Evolutionary conservation across 148 eudicot genomes (phyloP), one percentile per base, ranked within the genome.

Genomic region (Diospyros kaki): DNA sequence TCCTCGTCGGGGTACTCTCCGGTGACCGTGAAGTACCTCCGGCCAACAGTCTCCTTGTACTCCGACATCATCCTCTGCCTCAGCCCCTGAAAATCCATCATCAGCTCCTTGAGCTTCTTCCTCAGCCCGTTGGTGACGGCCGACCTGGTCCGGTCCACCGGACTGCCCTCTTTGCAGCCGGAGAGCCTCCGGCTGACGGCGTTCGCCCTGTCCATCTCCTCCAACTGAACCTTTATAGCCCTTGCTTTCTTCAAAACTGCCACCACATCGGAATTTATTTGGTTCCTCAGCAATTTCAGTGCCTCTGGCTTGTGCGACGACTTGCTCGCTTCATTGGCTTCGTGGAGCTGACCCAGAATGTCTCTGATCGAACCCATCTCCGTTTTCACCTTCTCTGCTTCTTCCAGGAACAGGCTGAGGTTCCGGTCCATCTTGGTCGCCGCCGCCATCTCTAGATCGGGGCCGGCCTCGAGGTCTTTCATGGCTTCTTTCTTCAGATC

Each of bases 21-120:
- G 15, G 98, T 92, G 1, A 94, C 98, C 0, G 98, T 94, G 68
- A 81, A 92, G 59, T 87, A 87, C 81, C 96, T 83, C 64, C 93
- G 81, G 46, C 87, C 90, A 6, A 94, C 87, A 4, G 92, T 92
- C 51, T 92, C 98, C 76, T 92, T 94, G 75, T 90, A 92, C 89
- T 94, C 98, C 0, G 82, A 75, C 93, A 87, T 87, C 93, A 94
- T 89, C 69, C 81, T 84, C 78, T 92, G 88, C 65, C 98, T 85
- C 77, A 94, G 69, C 52, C 76, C 84, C 82, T 94, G 98, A 75
- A 94, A 92, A 4, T 94, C 98, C 91, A 90, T 80, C 98, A 94
- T 94, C 75, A 92, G 83, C 80, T 94, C 97, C 73, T 94, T 92
- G 3, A 94, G 92, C 82, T 94, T 94, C 90, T 84, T 94, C 82